Conservation (phyloP, 1,284 basidiomycete genomes). For the Ganoderma multipileum region DNA sequence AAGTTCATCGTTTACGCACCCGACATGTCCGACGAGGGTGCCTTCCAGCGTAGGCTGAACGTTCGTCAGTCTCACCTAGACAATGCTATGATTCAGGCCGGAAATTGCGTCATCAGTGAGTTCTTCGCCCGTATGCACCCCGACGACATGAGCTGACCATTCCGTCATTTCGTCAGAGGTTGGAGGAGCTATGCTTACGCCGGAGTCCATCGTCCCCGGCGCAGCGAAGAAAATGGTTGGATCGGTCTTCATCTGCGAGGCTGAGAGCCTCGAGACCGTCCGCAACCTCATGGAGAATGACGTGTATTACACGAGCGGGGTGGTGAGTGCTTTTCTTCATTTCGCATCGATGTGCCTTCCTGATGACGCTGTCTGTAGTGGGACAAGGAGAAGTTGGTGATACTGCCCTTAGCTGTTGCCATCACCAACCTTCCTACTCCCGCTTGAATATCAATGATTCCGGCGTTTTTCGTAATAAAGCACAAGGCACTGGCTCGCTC, state of each 20-base stretch:
- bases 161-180: constrained; percentile 21
- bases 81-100: constrained; percentile 30
- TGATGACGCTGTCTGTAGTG: constrained; percentile 23
- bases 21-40: constrained; percentile 45
- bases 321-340: constrained; percentile 34
- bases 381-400: constrained; percentile 35
- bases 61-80: constrained; percentile 44
- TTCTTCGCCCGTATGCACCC: not conserved
- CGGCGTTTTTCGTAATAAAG: not conserved
- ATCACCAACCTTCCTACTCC: constrained; percentile 16
- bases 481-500: not conserved
- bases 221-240: constrained; percentile 39
- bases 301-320: constrained; percentile 39
- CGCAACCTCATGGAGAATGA: constrained; percentile 39
- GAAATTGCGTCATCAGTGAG: constrained; percentile 40
- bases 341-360: too few species aligned
- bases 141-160: not conserved
- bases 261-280: constrained; percentile 38
- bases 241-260: constrained; percentile 39
- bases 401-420: constrained; percentile 26
- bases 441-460: not conserved
- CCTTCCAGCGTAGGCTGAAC: constrained; percentile 41
- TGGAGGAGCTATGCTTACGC: constrained; percentile 37
- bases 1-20: constrained; percentile 48
- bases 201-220: constrained; percentile 31